Evolutionary conservation across 148 eudicot genomes (phyloP).

Genomic region (Nepenthes mirabilis): DNA sequence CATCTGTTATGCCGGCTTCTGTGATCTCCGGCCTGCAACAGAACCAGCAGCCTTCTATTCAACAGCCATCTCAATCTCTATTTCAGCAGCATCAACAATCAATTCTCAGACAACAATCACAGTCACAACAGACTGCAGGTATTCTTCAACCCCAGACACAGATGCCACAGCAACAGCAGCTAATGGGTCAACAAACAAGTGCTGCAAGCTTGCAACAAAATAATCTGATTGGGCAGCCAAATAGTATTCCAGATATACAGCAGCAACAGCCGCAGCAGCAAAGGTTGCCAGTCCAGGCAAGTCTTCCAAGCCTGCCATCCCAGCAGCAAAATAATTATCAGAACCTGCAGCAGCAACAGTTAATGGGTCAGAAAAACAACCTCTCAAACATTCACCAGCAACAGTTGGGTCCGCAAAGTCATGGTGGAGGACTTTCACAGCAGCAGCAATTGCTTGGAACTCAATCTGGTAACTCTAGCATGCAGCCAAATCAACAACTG

Average conservation of each 20-base stretch:
- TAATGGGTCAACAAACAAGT: slow-evolving; percentile 46
- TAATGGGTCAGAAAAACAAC: slow-evolving; percentile 38
- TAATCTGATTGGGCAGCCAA: slow-evolving; percentile 57
- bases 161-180: slow-evolving; percentile 44
- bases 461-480: slow-evolving; percentile 52
- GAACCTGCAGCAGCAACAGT: slow-evolving; percentile 37
- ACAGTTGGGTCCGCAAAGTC: slow-evolving; percentile 55
- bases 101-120: slow-evolving; percentile 15
- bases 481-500: slow-evolving; percentile 59
- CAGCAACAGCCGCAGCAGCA: slow-evolving; percentile 25
- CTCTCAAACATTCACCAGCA: slow-evolving; percentile 53
- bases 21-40: slow-evolving; percentile 47
- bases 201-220: slow-evolving; percentile 41
- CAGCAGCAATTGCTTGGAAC: slow-evolving; percentile 55
- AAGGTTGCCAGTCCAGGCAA: slow-evolving; percentile 55
- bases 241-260: slow-evolving; percentile 58
- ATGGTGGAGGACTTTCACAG: slow-evolving; percentile 34
- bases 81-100: slow-evolving; percentile 55
- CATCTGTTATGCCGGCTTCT: slow-evolving; percentile 59
- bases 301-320: slow-evolving; percentile 40
- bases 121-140: slow-evolving; percentile 32
- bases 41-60: slow-evolving; percentile 60
- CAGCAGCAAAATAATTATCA: slow-evolving; percentile 55
- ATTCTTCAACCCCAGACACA: slow-evolving; percentile 47
- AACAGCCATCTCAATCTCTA: slow-evolving; percentile 54